A percentile compares a stretch with the other conserved stretches of the same genome.
These are phyloP conservation scores for Metschnikowia santaceciliae DNA, from an alignment of 805 yeast genomes.

Conservation along the genomic window DNA sequence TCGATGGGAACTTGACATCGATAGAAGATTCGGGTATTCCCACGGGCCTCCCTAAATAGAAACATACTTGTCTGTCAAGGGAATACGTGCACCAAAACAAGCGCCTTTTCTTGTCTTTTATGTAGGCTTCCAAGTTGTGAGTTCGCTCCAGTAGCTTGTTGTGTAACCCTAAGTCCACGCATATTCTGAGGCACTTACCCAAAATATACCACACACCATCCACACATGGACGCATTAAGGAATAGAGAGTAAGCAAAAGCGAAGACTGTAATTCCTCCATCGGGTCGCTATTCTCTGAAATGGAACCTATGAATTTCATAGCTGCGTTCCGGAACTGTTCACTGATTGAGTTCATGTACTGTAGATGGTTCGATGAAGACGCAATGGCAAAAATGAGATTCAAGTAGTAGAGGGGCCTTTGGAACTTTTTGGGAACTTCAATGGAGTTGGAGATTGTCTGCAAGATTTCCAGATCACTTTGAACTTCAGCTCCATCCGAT, in stretches of 20 bases:
- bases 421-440: slow-evolving; percentile 45
- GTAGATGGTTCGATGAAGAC: slow-evolving; percentile 66
- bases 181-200: slow-evolving; percentile 73
- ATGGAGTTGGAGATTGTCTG: slow-evolving; percentile 14
- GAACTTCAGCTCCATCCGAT: neutral
- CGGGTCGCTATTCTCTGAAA: slow-evolving; percentile 54
- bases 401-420: slow-evolving; percentile 61
- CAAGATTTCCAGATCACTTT: slow-evolving; percentile 3
- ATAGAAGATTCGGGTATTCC: slow-evolving; percentile 83
- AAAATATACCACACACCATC: slow-evolving; percentile 93
- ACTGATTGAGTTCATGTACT: slow-evolving; percentile 60
- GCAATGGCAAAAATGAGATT: slow-evolving; percentile 80
- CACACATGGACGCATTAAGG: slow-evolving; percentile 82
- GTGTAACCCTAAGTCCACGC: slow-evolving; percentile 84
- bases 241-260: slow-evolving; percentile 61
- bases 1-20: slow-evolving; percentile 66
- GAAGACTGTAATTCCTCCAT: slow-evolving; percentile 73
- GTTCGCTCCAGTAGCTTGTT: slow-evolving; percentile 43
- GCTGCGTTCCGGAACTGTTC: slow-evolving; percentile 72
- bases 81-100: slow-evolving; percentile 86
- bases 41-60: slow-evolving; percentile 82
- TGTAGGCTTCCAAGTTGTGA: slow-evolving; percentile 47
- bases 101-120: slow-evolving; percentile 57
- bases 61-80: slow-evolving; percentile 79
- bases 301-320: slow-evolving; percentile 53